Percentiles rank a stretch among this genome's conserved stretches.
Evolutionary conservation across 352 stramenopile species (phyloP).

Genomic region (Peronospora destructor): DNA sequence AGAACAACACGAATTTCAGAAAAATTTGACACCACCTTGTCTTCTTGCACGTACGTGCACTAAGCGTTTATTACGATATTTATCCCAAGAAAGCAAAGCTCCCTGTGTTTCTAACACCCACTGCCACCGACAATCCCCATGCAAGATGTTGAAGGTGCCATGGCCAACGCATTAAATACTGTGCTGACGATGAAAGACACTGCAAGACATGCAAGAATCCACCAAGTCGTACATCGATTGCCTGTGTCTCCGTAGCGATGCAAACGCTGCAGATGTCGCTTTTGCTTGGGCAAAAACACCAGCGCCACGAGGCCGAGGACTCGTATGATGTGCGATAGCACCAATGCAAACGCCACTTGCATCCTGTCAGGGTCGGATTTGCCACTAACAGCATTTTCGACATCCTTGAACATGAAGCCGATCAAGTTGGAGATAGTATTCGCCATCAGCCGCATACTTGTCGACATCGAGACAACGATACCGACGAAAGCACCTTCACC

Average conservation of each 20-base stretch:
- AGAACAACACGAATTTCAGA: too few species aligned
- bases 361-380: constrained; percentile 15
- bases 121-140: constrained; percentile 31
- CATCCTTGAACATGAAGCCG: constrained; percentile 36
- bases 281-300: constrained; percentile 46
- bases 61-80: too few species aligned
- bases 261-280: constrained; percentile 34
- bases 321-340: constrained; percentile 41
- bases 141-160: constrained; percentile 30
- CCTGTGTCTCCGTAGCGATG: constrained; percentile 25
- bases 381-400: constrained; percentile 12
- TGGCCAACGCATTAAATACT: constrained; percentile 32
- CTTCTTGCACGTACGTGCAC: too few species aligned
- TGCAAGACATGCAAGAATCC: constrained; percentile 28
- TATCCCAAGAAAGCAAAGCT: too few species aligned
- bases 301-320: constrained; percentile 37
- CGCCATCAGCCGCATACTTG: constrained; percentile 33
- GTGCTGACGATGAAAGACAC: constrained; percentile 31
- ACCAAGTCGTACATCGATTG: constrained; percentile 22
- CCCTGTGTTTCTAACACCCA: constrained; percentile 15
- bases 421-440: constrained; percentile 41
- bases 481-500: constrained; percentile 38
- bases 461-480: constrained; percentile 35
- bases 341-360: constrained; percentile 37
- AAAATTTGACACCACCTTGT: too few species aligned